Conservation (phyloP, 1,284 basidiomycete genomes). For the Ganoderma multipileum region DNA sequence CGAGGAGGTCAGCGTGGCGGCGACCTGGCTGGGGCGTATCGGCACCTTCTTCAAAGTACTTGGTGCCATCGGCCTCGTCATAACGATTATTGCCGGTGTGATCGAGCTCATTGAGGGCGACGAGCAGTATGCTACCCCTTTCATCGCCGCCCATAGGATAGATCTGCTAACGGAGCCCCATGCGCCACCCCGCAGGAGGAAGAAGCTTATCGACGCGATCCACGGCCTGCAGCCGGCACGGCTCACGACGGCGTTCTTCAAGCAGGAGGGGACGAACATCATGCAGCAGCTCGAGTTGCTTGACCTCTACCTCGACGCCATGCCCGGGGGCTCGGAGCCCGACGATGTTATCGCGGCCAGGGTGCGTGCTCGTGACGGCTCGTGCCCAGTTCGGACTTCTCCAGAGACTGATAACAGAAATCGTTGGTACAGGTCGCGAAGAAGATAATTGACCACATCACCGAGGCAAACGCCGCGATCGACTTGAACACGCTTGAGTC, state of each 20-base stretch:
- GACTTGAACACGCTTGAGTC: neutral
- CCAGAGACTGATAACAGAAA: too few relatives aligned
- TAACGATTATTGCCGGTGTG: neutral
- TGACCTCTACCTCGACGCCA: neutral
- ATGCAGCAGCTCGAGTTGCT: neutral
- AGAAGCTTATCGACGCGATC: neutral
- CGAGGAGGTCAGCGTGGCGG: neutral
- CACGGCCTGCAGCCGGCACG: neutral
- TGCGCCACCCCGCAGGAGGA: neutral
- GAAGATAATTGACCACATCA: neutral
- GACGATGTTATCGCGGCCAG: neutral
- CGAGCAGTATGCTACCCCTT: neutral
- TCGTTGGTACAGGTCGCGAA: neutral
- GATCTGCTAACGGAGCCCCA: neutral
- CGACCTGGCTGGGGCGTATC: neutral
- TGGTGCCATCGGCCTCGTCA: neutral
- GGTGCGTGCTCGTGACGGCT: too few relatives aligned
- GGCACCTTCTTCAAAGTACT: neutral
- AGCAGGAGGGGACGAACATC: neutral
- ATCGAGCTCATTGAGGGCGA: neutral
- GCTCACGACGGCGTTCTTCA: neutral
- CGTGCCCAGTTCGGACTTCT: too few relatives aligned
- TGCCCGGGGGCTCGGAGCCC: neutral
- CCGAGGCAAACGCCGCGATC: neutral
- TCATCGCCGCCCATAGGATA: too few relatives aligned